Evolutionary conservation across 148 eudicot genomes (phyloP), one percentile per base, ranked within the genome.

Genomic region (Vaccinium macrocarpon): DNA sequence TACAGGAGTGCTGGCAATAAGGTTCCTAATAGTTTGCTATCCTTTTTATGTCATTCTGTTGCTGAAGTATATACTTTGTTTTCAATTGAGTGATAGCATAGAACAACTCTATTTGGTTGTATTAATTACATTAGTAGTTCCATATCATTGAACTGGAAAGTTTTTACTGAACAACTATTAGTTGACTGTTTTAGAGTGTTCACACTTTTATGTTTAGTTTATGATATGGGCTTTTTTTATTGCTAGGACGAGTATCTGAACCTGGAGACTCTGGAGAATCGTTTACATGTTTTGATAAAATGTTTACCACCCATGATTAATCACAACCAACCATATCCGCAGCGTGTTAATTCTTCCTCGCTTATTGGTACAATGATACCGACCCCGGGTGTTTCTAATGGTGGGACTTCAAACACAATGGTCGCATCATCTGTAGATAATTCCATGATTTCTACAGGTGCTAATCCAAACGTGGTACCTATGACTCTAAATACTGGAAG

Each of bases 341-440:
- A 90, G 68, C 93, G 86, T 82, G 88, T 88, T 78, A 93, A 89
- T 86, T 85, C 95, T 84, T 87, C 93, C 71, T 84, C 91, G 87
- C 87, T 93, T 35, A 84, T 90, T 87, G 95, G 98, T 85, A 89
- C 99, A 38, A 97, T 95, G 99, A 97, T 97, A 80, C 99, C 99
- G 78, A 97, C 98, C 52, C 99, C 99, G 70, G 98, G 99, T 79
- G 88, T 94, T 91, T 91, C 87, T 50, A 92, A 88, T 76, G 88
- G 82, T 87, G 92, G 89, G 81, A 92, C 88, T 87, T 90, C 96
- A 73, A 93, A 85, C 86, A 53, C 90, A 84, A 82, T 86, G 84
- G 88, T 90, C 66, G 79, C 95, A 6, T 90, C 98, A 32, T 85
- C 95, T 76, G 82, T 86, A 10, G 93, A 93, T 86, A 83, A 86